Percentiles rank a stretch among this genome's conserved stretches.
Evolutionary conservation across 108 stramenopile species (phyloP).

Genomic region (Nannochloropsis salina): DNA sequence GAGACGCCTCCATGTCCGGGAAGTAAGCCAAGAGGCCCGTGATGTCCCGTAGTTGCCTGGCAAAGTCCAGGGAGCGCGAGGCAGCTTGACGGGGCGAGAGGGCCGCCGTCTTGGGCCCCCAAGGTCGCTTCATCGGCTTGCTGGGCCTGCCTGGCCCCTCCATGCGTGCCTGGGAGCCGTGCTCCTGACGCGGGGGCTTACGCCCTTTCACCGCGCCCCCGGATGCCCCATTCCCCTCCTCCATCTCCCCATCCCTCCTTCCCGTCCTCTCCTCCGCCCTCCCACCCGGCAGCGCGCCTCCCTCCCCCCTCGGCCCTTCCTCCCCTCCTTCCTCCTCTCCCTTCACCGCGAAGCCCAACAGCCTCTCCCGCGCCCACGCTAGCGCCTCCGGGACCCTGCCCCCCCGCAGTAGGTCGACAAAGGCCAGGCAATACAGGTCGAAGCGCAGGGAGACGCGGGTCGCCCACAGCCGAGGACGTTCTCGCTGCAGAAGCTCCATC

Average conservation of each 20-base stretch:
- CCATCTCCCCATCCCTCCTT: too few species aligned
- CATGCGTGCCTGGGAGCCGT: too few species aligned
- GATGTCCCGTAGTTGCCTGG: background rate
- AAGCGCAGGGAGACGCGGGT: background rate
- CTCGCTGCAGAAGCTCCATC: background rate
- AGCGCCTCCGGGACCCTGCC: constrained; percentile 8
- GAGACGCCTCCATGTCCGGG: background rate
- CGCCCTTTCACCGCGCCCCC: too few species aligned
- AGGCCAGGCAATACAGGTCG: background rate
- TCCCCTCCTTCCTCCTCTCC: background rate
- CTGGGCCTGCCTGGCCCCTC: too few species aligned
- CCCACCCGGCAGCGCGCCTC: too few species aligned
- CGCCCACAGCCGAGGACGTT: background rate
- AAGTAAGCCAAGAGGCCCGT: background rate
- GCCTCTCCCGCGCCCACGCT: background rate
- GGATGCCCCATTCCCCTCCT: too few species aligned
- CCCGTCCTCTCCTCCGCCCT: too few species aligned
- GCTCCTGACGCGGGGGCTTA: too few species aligned
- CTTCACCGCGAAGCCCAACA: background rate
- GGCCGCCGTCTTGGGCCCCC: too few species aligned
- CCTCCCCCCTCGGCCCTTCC: too few species aligned
- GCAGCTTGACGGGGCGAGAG: too few species aligned
- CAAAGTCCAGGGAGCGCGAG: background rate
- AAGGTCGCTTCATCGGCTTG: too few species aligned
- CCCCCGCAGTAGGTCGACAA: background rate